Evolutionary conservation across 768 basidiomycete species (phyloP).

Genomic region (Dioszegia aurantiaca): DNA sequence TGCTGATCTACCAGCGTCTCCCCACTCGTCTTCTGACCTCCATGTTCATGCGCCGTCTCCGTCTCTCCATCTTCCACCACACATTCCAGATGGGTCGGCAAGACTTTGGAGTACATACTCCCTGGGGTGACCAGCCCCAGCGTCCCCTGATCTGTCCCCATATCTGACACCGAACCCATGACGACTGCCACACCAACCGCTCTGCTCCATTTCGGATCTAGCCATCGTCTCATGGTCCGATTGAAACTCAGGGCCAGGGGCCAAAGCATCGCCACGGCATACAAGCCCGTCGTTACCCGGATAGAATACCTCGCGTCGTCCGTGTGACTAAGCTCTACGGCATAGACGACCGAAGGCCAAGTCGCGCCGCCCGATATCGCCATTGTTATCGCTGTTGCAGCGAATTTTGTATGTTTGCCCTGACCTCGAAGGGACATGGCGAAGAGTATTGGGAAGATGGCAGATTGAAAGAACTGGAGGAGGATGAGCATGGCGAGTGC

Average conservation of each 20-base stretch:
- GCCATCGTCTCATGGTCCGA: conserved; percentile 9
- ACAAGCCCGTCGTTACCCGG: conserved; percentile 14
- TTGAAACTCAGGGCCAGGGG: conserved; percentile 7
- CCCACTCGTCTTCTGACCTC: background rate
- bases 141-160: background rate
- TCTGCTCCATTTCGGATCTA: conserved; percentile 10
- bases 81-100: conserved; percentile 5
- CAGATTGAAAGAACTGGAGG: conserved; percentile 39
- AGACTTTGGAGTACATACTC: background rate
- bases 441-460: conserved; percentile 48
- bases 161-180: background rate
- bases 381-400: conserved; percentile 33
- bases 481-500: conserved; percentile 36
- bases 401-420: conserved; percentile 42
- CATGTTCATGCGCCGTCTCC: background rate
- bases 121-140: background rate
- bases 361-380: conserved; percentile 37
- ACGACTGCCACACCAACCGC: background rate
- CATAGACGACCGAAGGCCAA: conserved; percentile 37
- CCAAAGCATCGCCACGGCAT: conserved; percentile 17
- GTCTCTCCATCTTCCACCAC: background rate
- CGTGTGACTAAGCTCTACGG: conserved; percentile 21
- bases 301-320: conserved; percentile 10
- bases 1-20: no score
- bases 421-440: conserved; percentile 43